These are phyloP conservation scores for Ogataea methanolica DNA, from an alignment of 805 yeast genomes.

Conservation along the genomic window DNA sequence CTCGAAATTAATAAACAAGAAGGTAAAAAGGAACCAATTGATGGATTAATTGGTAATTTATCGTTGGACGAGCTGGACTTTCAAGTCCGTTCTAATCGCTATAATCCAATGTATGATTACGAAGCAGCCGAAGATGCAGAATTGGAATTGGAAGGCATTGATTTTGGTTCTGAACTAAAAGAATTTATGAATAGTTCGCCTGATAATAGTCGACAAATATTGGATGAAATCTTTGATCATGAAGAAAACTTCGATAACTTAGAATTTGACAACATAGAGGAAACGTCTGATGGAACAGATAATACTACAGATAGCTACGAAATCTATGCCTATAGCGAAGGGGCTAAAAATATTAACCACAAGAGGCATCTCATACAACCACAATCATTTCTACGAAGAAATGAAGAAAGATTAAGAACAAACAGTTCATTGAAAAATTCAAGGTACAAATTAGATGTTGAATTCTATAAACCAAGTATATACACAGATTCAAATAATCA, in stretches of 20 bases:
- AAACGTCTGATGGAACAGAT: neutral
- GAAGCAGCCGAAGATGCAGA: conserved; percentile 9
- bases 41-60: conserved; percentile 26
- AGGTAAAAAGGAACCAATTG: conserved; percentile 8
- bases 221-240: conserved; percentile 20
- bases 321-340: no score
- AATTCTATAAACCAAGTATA: neutral
- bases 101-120: conserved; percentile 10
- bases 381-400: no score
- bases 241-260: conserved; percentile 16
- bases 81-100: conserved; percentile 27
- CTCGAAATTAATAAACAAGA: conserved; percentile 9
- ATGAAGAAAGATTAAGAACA: no score
- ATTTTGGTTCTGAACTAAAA: conserved; percentile 18
- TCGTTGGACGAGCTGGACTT: conserved; percentile 33
- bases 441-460: conserved; percentile 1
- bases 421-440: neutral
- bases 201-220: conserved; percentile 11
- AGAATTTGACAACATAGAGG: conserved; percentile 16
- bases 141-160: conserved; percentile 11
- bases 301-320: neutral
- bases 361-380: no score
- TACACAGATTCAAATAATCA: neutral
- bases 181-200: conserved; percentile 13
- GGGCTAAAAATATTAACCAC: no score